These are phyloP conservation scores for Heliamphora pulchella DNA, from an alignment of 179 eudicot genomes.

Conservation along the genomic window DNA sequence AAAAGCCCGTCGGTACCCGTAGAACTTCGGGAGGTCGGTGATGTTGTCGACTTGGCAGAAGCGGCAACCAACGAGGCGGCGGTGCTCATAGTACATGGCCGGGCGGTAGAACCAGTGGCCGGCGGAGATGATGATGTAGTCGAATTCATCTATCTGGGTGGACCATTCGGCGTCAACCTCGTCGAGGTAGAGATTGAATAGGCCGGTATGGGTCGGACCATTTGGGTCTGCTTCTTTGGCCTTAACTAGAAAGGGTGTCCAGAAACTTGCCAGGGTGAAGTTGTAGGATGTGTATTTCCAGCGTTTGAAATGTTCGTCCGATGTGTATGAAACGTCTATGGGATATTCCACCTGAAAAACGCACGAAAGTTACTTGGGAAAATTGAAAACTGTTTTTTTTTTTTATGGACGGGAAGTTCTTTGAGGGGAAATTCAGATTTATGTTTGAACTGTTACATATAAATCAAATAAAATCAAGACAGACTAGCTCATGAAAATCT, in stretches of 20 bases:
- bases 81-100: constrained; percentile 20
- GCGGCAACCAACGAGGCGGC: constrained; percentile 20
- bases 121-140: constrained; percentile 23
- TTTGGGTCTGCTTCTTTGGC: constrained; percentile 36
- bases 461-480: too few species aligned
- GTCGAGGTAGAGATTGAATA: constrained; percentile 42
- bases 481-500: too few species aligned
- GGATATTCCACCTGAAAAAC: constrained; percentile 43
- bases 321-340: constrained; percentile 1
- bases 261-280: constrained; percentile 44
- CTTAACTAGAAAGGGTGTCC: constrained; percentile 54
- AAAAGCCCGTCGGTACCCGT: background rate
- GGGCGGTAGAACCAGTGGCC: constrained; percentile 34
- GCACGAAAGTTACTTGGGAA: too few species aligned
- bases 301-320: constrained; percentile 18
- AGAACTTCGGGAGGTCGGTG: background rate
- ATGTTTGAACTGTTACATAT: too few species aligned
- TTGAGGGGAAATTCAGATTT: too few species aligned
- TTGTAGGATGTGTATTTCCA: constrained; percentile 44
- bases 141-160: constrained; percentile 11
- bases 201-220: constrained; percentile 37
- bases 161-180: constrained; percentile 29
- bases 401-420: too few species aligned
- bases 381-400: too few species aligned
- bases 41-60: constrained; percentile 16